Evolutionary conservation across 441 rosid species (phyloP).

Genomic region (Brassica hybrid): DNA sequence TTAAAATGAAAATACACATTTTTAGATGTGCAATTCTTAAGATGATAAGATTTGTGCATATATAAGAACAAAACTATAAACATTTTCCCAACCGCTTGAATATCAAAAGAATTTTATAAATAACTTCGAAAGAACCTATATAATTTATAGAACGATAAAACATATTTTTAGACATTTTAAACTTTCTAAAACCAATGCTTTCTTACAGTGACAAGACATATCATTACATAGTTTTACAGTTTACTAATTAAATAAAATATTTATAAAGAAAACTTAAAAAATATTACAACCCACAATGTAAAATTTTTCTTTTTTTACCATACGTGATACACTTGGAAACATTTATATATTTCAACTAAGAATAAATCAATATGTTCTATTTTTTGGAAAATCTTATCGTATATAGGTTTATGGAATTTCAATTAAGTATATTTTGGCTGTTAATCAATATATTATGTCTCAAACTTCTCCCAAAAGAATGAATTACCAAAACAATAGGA

Average conservation of each 20-base stretch:
- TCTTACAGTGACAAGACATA: neutral
- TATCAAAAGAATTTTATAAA: no score
- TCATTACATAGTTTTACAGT: neutral
- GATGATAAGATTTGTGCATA: neutral
- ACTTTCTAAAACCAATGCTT: neutral
- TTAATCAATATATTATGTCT: neutral
- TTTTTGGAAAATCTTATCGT: neutral
- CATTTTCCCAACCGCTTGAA: neutral
- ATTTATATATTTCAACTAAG: neutral
- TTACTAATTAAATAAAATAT: neutral
- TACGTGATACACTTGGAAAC: no score
- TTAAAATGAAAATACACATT: neutral
- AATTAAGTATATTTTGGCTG: neutral
- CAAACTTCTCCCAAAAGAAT: neutral
- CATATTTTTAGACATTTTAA: no score
- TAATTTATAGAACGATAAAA: no score
- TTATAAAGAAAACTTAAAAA: neutral
- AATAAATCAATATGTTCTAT: neutral
- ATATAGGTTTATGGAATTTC: neutral
- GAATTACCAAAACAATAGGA: neutral
- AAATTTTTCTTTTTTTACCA: neutral
- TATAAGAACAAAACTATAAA: neutral
- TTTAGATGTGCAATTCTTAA: no score
- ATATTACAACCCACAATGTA: neutral
- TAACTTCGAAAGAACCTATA: no score